Percentiles rank a stretch among this genome's conserved stretches.
Evolutionary conservation across 1,139 yeast genomes (phyloP).

Genomic region (Geotrichum carabidarum): DNA sequence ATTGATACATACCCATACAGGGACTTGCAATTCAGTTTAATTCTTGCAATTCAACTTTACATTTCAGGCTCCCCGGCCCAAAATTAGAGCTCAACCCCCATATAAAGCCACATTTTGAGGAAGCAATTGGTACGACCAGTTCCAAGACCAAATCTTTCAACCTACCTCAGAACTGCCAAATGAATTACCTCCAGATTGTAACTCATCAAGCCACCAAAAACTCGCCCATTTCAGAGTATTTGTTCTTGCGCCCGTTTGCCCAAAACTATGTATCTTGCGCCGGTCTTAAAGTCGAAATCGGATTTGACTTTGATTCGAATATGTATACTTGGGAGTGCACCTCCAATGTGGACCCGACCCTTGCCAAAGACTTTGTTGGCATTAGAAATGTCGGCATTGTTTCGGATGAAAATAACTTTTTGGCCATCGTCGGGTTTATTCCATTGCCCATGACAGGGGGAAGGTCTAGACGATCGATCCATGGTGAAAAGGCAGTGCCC

Average conservation of each 20-base stretch:
- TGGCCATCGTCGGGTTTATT: conserved; percentile 6
- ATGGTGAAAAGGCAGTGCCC: conserved; percentile 9
- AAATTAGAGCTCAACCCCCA: too few relatives aligned
- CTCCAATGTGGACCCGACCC: conserved; percentile 5
- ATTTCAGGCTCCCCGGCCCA: too few relatives aligned
- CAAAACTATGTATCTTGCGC: conserved; percentile 3
- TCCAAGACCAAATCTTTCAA: neutral
- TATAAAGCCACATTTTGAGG: neutral
- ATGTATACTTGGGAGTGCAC: neutral
- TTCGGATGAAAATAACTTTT: conserved; percentile 4
- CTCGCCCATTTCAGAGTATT: conserved; percentile 6
- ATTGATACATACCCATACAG: too few relatives aligned
- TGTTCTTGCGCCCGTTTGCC: conserved; percentile 10
- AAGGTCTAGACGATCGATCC: conserved; percentile 1
- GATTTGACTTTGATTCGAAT: neutral
- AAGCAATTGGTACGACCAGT: conserved; percentile 5
- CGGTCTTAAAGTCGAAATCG: conserved; percentile 5
- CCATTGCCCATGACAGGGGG: conserved; percentile 22
- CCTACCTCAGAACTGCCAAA: neutral
- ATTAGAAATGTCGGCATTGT: conserved; percentile 9
- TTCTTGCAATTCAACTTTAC: too few relatives aligned
- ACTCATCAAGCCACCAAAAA: conserved; percentile 5
- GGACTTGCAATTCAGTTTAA: too few relatives aligned
- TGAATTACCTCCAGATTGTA: conserved; percentile 12
- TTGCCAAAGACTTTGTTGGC: conserved; percentile 4